Conservation (phyloP, 257 asterid species). For the Solanum pimpinellifolium region DNA sequence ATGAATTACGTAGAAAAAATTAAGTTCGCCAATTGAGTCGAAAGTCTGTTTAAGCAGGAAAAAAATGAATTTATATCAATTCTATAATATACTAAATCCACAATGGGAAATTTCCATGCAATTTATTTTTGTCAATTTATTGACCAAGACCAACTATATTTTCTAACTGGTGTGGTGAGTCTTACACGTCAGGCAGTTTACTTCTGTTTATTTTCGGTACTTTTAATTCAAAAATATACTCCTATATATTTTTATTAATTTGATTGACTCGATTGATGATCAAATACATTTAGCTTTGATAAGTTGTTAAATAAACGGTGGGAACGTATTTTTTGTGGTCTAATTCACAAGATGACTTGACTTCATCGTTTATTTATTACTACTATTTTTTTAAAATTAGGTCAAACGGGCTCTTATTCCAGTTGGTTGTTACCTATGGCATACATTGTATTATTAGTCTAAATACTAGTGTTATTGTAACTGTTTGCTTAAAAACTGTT, state of each 20-base stretch:
- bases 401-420: too few relatives aligned
- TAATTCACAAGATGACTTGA: neutral
- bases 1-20: too few relatives aligned
- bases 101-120: neutral
- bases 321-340: neutral
- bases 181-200: neutral
- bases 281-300: neutral
- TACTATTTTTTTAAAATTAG: neutral
- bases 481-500: neutral
- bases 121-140: neutral
- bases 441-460: neutral
- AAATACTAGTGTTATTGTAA: too few relatives aligned
- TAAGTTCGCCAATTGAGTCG: neutral
- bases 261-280: neutral
- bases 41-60: neutral
- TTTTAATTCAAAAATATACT: neutral
- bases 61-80: neutral
- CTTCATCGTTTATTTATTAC: neutral
- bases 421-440: too few relatives aligned
- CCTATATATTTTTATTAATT: neutral
- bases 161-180: neutral
- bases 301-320: neutral
- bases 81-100: neutral
- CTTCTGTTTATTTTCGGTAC: neutral
- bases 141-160: neutral